Base-by-base conservation (phyloP, 495 filamentous ascomycete genomes). In the Tuber melanosporum region DNA sequence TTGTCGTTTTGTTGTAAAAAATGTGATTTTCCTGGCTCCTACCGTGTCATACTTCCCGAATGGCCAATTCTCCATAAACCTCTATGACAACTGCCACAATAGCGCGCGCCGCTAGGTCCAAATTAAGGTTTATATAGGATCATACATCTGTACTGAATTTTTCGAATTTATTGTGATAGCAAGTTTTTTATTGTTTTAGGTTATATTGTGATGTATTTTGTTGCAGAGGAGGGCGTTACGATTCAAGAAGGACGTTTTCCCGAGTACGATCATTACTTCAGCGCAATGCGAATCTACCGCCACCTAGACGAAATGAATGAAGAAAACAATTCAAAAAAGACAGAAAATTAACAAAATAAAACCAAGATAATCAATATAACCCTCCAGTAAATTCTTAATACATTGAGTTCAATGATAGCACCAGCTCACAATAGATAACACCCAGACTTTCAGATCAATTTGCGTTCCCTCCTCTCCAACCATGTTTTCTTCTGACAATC, bases 231-330 rank as follows among this genome's bases (percentile, higher is more conserved):
- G 1, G 39, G 4, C 39, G 39, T 41, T 41, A 41, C 39, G 39
- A 41, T 41, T 41, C 39, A 41, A 41, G 39, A 41, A 41, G 2
- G 39, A 41, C 39, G n/a, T n/a, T 26, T 62, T 62, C 8, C 49
- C 9, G n/a, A 9, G 10, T 14, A 3, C n/a, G 3, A 62, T 62
- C 22, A 62, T 26, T 62, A 26, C 52, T 32, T 5, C n/a, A n/a
- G n/a, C n/a, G 14, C 2, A 26, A n/a, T 14, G 12, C 9, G 26
- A 62, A 26, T 0, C 0, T 0, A 26, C 9, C 0, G 4, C n/a
- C 1, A 1, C n/a, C 3, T 26, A 62, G 26, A 5, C 12, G 32
- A 66, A 66, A 32, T 17, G 32, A 7, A 36, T 19, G 3, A n/a
- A 15, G 7, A 19, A 32, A 36, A 66, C 36, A 7, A 26, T 14